Evolutionary conservation across 495 filamentous ascomycete species (phyloP), one percentile per base, ranked within the genome.

Genomic region (Penicillium subrubescens): DNA sequence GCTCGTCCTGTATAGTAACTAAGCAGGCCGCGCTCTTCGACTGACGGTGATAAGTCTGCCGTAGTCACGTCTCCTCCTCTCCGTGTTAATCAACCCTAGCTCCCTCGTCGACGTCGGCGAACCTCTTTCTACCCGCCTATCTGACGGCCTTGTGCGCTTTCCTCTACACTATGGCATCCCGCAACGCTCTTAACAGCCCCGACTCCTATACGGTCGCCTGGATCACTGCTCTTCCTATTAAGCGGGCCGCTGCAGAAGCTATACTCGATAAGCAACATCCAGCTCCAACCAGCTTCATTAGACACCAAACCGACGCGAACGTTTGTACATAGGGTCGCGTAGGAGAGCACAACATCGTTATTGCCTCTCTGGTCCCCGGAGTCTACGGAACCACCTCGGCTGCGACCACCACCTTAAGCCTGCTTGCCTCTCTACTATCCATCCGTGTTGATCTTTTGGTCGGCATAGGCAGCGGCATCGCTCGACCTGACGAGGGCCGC

Each of bases 271-370:
- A 71, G 55, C 19, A 57, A 61, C 60, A 70, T 64, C 33, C 50
- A 37, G 33, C 23, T 31, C 58, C 62, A 50, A 50, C 15, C 14
- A 62, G 58, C 27, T 63, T 67, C 46, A 21, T 21, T 14, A 2
- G 50, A 34, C 60, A 56, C 39, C n/a, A 56, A 57, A 27, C 37
- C 8, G 52, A 62, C 31, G 29, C 51, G n/a, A 80, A 82, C 69
- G 76, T 81, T 21, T 80, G 79, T 48, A 77, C 78, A 37, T 75
- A 73, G 10, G 78, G 78, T 43, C 74, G 77, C 15, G 67, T 76
- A 8, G 70, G 72, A 29, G 58, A 66, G 17, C 76, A 79, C 44
- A 74, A 74, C 34, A 56, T 74, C 25, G 71, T 74, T 3, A 71
- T 77, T 60, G 67, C 73, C 25, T 66, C 56, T 61, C 37, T 75